Evolutionary conservation across 2,329 filamentous ascomycete species (phyloP).

Genomic region (Magnaporthiopsis rhizophila): DNA sequence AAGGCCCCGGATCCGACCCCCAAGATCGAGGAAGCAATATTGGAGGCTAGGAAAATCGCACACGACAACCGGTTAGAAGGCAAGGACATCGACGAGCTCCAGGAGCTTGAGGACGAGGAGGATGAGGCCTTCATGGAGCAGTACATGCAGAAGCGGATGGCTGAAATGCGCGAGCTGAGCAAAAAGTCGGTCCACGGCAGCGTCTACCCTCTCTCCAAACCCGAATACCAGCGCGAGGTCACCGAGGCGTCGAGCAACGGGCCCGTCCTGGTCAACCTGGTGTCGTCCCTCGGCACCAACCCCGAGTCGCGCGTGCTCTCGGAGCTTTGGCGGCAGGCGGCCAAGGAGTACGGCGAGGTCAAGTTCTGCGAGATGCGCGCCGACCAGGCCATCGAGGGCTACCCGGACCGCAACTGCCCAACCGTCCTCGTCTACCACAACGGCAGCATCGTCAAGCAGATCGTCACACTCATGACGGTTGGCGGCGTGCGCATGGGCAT

Average conservation of each 20-base stretch:
- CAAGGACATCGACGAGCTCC: constrained; percentile 89
- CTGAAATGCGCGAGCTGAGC: constrained; percentile 68
- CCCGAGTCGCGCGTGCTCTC: constrained; percentile 76
- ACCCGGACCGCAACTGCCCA: constrained; percentile 89
- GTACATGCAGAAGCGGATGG: constrained; percentile 81
- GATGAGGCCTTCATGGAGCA: constrained; percentile 85
- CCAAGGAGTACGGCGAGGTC: constrained; percentile 79
- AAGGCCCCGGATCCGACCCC: constrained; percentile 93
- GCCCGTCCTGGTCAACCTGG: constrained; percentile 70
- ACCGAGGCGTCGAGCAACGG: constrained; percentile 76
- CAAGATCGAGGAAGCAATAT: constrained; percentile 88
- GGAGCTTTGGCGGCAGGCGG: constrained; percentile 79
- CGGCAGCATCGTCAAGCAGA: constrained; percentile 82
- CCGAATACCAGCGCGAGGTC: constrained; percentile 84
- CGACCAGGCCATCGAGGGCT: constrained; percentile 90
- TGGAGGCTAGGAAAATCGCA: constrained; percentile 73
- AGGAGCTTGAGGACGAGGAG: constrained; percentile 89
- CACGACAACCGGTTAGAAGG: constrained; percentile 90
- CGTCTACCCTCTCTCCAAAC: constrained; percentile 90
- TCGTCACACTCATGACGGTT: constrained; percentile 80
- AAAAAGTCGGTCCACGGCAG: constrained; percentile 76
- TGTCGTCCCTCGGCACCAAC: constrained; percentile 69
- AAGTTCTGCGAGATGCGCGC: constrained; percentile 97
- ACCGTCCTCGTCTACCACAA: constrained; percentile 79
- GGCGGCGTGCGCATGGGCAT: constrained; percentile 64